Evolutionary conservation across 805 yeast species (phyloP).

Genomic region (Wickerhamomyces tratensis): DNA sequence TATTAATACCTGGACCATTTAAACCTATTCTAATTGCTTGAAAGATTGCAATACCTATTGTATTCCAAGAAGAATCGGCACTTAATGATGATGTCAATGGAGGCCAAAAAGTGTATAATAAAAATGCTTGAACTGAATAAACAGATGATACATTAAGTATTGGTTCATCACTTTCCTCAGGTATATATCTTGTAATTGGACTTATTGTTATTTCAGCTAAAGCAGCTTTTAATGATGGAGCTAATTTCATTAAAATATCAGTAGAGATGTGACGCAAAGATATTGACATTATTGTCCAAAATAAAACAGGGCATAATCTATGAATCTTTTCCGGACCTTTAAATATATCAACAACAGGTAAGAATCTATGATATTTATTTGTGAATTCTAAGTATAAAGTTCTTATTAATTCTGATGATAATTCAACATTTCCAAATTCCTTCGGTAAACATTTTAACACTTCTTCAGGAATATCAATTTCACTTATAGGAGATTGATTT

Average conservation of each 20-base stretch:
- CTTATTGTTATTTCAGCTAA: conserved; percentile 83
- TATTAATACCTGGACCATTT: conserved; percentile 58
- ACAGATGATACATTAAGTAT: conserved; percentile 83
- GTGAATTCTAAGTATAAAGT: conserved; percentile 63
- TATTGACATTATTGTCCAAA: conserved; percentile 89
- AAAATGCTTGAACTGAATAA: conserved; percentile 87
- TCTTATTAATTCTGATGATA: conserved; percentile 51
- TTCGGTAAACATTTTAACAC: conserved; percentile 53
- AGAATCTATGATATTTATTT: conserved; percentile 67
- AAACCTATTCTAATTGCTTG: conserved; percentile 90
- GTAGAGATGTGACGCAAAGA: conserved; percentile 59
- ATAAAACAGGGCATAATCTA: conserved; percentile 74
- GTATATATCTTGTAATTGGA: conserved; percentile 79
- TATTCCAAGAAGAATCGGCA: conserved; percentile 94
- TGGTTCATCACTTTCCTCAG: conserved; percentile 73
- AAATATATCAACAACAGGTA: conserved; percentile 79
- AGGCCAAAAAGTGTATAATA: conserved; percentile 90
- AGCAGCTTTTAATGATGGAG: conserved; percentile 64
- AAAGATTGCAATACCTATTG: conserved; percentile 86
- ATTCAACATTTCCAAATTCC: conserved; percentile 55
- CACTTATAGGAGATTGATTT: too few relatives aligned
- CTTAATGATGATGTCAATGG: conserved; percentile 89
- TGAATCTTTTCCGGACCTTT: conserved; percentile 79
- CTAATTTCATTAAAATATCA: conserved; percentile 40
- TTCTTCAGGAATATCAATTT: conserved; percentile 19